Percentiles rank a stretch among this genome's conserved stretches.
Conservation (phyloP, 192 early-diverging fungal genomes). For the Neocallimastix lanati region DNA sequence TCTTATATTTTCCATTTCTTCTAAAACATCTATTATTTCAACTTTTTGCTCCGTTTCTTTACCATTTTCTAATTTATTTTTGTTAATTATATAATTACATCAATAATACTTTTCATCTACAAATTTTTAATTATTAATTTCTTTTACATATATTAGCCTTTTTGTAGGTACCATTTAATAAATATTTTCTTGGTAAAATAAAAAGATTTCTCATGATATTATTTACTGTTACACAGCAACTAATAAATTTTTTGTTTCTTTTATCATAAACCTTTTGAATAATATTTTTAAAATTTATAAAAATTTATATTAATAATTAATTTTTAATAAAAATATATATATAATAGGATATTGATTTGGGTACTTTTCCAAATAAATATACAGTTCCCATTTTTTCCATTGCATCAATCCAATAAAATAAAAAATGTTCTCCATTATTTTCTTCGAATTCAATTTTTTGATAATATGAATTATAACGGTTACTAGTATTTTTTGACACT, state of each 20-base stretch:
- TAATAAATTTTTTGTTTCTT: slow-evolving; percentile 32
- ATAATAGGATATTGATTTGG: not conserved
- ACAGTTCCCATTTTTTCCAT: slow-evolving; percentile 61
- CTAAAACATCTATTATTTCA: slow-evolving; percentile 44
- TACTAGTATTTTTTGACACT: not conserved
- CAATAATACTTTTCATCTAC: no score
- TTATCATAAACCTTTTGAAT: slow-evolving; percentile 41
- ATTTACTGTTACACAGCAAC: slow-evolving; percentile 65
- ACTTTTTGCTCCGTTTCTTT: slow-evolving; percentile 35
- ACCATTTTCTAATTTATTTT: slow-evolving; percentile 10
- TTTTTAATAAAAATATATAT: slow-evolving; percentile 1
- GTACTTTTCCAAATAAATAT: slow-evolving; percentile 84
- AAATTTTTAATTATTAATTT: no score
- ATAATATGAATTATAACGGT: no score
- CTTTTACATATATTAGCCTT: not conserved
- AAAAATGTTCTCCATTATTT: slow-evolving; percentile 33
- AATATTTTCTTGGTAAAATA: slow-evolving; percentile 56
- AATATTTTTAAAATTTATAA: no score
- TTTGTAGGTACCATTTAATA: slow-evolving; percentile 39
- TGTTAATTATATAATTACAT: no score
- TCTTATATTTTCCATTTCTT: slow-evolving; percentile 51
- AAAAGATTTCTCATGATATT: slow-evolving; percentile 72
- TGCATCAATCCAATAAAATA: slow-evolving; percentile 86
- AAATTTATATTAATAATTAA: not conserved
- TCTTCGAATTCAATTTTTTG: slow-evolving; percentile 2